These are phyloP conservation scores for Cardiosporidium cionae DNA, from an alignment of 169 alveolate genomes.

Conservation along the genomic window DNA sequence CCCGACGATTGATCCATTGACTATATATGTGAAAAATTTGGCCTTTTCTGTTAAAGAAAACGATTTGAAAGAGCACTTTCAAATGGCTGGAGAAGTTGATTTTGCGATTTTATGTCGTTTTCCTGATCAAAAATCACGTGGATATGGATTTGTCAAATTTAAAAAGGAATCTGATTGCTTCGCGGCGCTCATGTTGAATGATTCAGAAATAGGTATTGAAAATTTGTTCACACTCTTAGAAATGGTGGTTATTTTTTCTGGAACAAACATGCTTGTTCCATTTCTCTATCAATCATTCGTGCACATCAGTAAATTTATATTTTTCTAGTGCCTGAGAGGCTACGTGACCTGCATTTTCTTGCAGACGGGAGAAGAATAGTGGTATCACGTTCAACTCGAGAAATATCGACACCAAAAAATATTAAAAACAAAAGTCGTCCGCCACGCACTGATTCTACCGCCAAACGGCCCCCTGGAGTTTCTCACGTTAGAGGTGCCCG, in stretches of 20 bases:
- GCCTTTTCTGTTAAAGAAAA: constrained; percentile 1
- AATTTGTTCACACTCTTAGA: neutral
- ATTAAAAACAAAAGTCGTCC: too few species aligned
- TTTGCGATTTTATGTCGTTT: neutral
- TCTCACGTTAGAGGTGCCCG: too few species aligned
- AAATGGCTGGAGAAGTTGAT: neutral
- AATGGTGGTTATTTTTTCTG: neutral
- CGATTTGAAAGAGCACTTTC: neutral
- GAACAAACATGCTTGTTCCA: neutral
- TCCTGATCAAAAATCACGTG: neutral
- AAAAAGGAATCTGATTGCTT: neutral
- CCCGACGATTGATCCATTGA: neutral
- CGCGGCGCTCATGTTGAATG: neutral
- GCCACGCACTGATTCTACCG: too few species aligned
- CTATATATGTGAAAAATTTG: constrained; percentile 5
- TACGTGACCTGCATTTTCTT: too few species aligned
- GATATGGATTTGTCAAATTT: neutral
- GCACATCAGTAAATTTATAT: too few species aligned
- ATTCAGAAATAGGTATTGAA: neutral
- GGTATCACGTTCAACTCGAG: neutral
- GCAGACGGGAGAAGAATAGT: neutral
- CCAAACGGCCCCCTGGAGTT: too few species aligned
- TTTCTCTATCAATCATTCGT: neutral
- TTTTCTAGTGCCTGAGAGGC: too few species aligned
- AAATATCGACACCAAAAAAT: neutral